These are phyloP conservation scores for Monosporascus sp. DNA, from an alignment of 2,329 filamentous ascomycete species.

Conservation along the genomic window DNA sequence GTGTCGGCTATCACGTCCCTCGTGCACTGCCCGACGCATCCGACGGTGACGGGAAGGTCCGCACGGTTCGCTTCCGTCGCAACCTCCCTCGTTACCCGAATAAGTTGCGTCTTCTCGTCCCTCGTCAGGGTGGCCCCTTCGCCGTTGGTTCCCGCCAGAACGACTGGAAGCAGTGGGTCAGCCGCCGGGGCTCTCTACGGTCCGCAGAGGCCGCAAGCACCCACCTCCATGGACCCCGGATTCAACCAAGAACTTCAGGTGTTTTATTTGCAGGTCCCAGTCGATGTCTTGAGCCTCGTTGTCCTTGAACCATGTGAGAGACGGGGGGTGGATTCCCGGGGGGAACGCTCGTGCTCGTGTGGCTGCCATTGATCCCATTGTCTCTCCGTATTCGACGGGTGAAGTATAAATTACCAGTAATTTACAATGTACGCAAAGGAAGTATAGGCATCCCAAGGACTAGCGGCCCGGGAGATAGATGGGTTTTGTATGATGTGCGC, in stretches of 20 bases:
- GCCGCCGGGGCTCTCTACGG: neutral
- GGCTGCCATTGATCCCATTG: neutral
- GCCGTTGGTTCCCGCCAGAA: constrained; percentile 68
- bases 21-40: constrained; percentile 61
- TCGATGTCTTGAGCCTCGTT: constrained; percentile 47
- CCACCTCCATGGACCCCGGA: constrained; percentile 47
- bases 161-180: constrained; percentile 34
- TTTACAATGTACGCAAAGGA: too few relatives aligned
- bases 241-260: constrained; percentile 47
- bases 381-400: neutral
- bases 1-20: constrained; percentile 62
- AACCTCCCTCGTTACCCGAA: constrained; percentile 55
- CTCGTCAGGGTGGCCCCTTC: constrained; percentile 64
- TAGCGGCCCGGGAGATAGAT: too few relatives aligned
- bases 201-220: constrained; percentile 3
- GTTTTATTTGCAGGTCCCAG: constrained; percentile 48
- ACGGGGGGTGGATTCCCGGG: constrained; percentile 51
- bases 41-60: constrained; percentile 60
- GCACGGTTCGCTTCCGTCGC: constrained; percentile 53
- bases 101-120: constrained; percentile 58
- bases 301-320: constrained; percentile 49
- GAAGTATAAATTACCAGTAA: neutral
- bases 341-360: constrained; percentile 26
- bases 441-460: too few relatives aligned
- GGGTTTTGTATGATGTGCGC: too few relatives aligned